Base-by-base conservation (phyloP, 371 early-diverging fungal genomes). In the Circinella minor region DNA sequence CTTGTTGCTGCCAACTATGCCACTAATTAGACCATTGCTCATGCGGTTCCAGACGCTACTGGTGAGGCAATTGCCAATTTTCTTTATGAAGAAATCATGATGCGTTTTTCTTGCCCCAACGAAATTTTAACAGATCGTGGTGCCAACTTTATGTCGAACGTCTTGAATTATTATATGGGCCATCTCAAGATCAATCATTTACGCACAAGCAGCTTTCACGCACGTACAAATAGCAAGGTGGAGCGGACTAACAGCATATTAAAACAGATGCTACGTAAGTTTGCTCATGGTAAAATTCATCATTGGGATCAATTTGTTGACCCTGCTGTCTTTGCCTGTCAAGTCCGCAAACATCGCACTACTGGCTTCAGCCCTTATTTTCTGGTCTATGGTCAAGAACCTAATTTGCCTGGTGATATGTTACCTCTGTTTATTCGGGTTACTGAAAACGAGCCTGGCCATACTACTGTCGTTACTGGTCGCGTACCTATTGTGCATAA, bases 71-170 rank as follows among this genome's bases (percentile, higher is more conserved):
- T 83, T 36, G 78, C 78, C 4, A 48, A 74, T 0, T 82, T 82
- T 36, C 37, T 84, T 8, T 75, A 78, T 57, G 68, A 78, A 55
- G 72, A 76, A 14, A 70, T 81, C 13, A 71, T 76, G 20, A 43
- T 71, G 55, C 66, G 36, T 8, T 77, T 74, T 63, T 78, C 83
- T 14, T 70, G 74, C 15, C 79, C 75, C 8, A 17, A 34, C 3
- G 71, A 77, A 55, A 76, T 86, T 6, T 14, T 80, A 2, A 74
- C 78, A 0, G 80, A 86, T 66, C 68, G 77, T 9, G 86, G 81
- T 17, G 51, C 74, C 27, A 77, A 79, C 46, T 83, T 77, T 37
- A 69, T 67, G 37, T 67, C 68, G 18, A 71, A 62, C 34, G 65
- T 73, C 17, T 68, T 10, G 34, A 34, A 6, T 38, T 10, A 1